phyloP scores from a whole-genome alignment of 2,329 filamentous ascomycete genomes.

The Talaromyces albobiverticillius region DNA sequence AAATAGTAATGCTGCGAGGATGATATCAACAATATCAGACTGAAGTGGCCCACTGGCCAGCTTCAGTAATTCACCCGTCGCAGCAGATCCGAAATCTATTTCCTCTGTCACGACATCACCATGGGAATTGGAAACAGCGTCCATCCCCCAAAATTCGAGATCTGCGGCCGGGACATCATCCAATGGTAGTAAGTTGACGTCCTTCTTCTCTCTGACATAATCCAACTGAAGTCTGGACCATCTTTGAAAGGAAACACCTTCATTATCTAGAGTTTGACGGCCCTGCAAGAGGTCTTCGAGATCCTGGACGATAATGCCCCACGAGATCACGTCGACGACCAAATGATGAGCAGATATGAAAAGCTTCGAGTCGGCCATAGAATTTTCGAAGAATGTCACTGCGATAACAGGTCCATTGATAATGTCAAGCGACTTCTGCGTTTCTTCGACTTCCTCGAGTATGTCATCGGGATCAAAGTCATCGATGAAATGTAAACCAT shows the following conservation, averaged over 20 bases:
- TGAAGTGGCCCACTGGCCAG: constrained; percentile 11
- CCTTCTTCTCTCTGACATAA: constrained; percentile 2
- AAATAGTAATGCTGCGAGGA: constrained; percentile 19
- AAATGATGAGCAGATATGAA: constrained; percentile 22
- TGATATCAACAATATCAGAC: constrained; percentile 22
- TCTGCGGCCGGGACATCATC: constrained; percentile 37
- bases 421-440: constrained; percentile 11
- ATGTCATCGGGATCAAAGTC: constrained; percentile 10
- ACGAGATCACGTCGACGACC: constrained; percentile 23
- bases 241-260: constrained; percentile 15
- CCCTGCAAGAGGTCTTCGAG: constrained; percentile 17
- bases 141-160: constrained; percentile 51
- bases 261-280: not conserved
- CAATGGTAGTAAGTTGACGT: constrained; percentile 3
- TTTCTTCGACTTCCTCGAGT: constrained; percentile 8
- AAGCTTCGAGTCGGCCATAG: not conserved
- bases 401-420: constrained; percentile 13
- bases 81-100: constrained; percentile 13
- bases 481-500: constrained; percentile 5
- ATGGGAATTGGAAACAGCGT: constrained; percentile 4
- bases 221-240: constrained; percentile 17
- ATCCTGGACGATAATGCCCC: constrained; percentile 23
- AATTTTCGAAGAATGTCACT: constrained; percentile 4
- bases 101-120: constrained; percentile 5
- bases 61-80: constrained; percentile 15